Conservation (phyloP, 164 flowering plant species). For the Tinospora cordifolia region DNA sequence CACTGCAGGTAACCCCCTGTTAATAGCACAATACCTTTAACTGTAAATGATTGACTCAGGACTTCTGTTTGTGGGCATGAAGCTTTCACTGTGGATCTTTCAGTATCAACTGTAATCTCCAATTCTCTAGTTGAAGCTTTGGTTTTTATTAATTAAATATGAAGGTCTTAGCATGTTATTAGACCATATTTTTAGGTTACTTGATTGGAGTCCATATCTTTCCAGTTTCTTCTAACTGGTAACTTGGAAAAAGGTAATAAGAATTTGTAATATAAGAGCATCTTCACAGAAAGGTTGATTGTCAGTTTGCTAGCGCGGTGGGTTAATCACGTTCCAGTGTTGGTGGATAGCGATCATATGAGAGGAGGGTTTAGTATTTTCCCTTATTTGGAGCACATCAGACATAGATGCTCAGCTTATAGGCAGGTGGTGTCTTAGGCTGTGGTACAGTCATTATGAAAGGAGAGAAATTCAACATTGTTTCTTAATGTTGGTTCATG, state of each 20-base stretch:
- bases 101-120: background rate
- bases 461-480: too few species aligned
- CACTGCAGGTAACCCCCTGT: conserved; percentile 59
- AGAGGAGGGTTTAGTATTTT: too few species aligned
- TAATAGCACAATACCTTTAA: background rate
- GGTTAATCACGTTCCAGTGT: too few species aligned
- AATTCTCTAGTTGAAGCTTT: background rate
- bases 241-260: background rate
- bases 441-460: too few species aligned
- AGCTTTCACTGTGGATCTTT: background rate
- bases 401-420: too few species aligned
- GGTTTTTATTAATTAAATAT: conserved; percentile 1
- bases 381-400: too few species aligned
- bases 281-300: background rate
- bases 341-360: too few species aligned
- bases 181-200: background rate
- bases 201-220: background rate
- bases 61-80: background rate
- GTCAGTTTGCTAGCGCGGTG: too few species aligned
- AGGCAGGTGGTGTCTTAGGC: too few species aligned
- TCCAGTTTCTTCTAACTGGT: background rate
- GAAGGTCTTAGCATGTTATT: background rate
- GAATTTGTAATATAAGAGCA: background rate
- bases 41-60: background rate
- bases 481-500: too few species aligned